Base-by-base conservation (phyloP, 2,329 filamentous ascomycete genomes). In the Cercospora sp. region DNA sequence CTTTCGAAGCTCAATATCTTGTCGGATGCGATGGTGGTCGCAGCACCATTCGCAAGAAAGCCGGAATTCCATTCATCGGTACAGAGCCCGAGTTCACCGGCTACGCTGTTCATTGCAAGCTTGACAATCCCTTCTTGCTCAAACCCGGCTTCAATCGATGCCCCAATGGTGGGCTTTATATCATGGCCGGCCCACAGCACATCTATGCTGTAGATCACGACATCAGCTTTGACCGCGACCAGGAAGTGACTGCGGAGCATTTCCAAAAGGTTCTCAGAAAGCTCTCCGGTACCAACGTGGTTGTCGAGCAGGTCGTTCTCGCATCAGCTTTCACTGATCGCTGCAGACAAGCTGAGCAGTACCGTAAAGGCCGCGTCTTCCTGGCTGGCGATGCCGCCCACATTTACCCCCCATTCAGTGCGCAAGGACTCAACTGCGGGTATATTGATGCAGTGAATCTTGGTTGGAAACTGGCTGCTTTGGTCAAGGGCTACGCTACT, bases 401-500 rank as follows among this genome's bases (percentile, higher is more conserved):
- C 65, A 71, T 75, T 26, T 77, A 75, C 12, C 72, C 75, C 16
- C 77, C 78, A 1, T 72, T 72, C 3, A 79, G 80, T 2, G 80
- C 79, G 0, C 79, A 80, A 57, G 80, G 80, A 4, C 76, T 80
- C 73, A 81, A 81, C 65, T 79, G 69, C 3, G 79, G 77, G 0
- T 69, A 81, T 1, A 74, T 72, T 5, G 80, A 82, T 66, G 77
- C 75, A 3, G 71, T 78, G 33, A 76, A 79, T 67, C 68, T 82
- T 2, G 76, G 73, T 18, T 81, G 79, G 79, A 63, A 62, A 10
- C 45, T 68, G 0, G 60, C 59, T 20, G 57, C 57, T 16, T 20
- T 36, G 12, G 57, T 63, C 60, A 60, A 63, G 53, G 65, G 45
- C 16, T 30, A 13, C 13, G 65, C 48, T 20, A 30, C 60, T 55